These are phyloP conservation scores for Nitzschia sp. DNA, from an alignment of 108 stramenopile genomes.

Conservation along the genomic window DNA sequence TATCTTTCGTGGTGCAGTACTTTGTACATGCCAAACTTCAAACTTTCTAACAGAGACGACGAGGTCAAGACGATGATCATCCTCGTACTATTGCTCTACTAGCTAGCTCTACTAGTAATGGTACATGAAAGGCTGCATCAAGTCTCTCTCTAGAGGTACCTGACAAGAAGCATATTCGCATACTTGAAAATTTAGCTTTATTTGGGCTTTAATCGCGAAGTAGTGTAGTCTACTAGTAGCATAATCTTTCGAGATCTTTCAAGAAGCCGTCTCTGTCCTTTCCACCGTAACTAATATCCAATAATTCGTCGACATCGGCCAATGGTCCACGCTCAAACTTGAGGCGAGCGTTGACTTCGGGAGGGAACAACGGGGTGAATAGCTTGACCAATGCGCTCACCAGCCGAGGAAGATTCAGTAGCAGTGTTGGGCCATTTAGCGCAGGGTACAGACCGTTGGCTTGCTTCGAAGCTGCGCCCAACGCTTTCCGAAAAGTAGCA, in stretches of 20 bases:
- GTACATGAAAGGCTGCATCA: too few relatives aligned
- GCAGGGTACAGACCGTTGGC: constrained; percentile 66
- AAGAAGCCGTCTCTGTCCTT: constrained; percentile 50
- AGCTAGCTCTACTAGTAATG: too few relatives aligned
- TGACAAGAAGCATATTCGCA: too few relatives aligned
- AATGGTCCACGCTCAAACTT: constrained; percentile 71
- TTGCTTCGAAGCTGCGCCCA: constrained; percentile 62
- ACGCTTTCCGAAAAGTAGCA: constrained; percentile 59
- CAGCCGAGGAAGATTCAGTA: constrained; percentile 74
- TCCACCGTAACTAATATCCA: constrained; percentile 47
- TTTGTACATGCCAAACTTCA: too few relatives aligned
- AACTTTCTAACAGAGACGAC: too few relatives aligned
- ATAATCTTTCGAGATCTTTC: constrained; percentile 52
- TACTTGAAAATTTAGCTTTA: too few relatives aligned
- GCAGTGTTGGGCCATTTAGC: constrained; percentile 65
- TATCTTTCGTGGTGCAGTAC: too few relatives aligned
- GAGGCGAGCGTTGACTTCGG: constrained; percentile 54
- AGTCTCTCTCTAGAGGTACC: too few relatives aligned
- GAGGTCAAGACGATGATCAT: too few relatives aligned
- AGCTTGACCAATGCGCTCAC: constrained; percentile 68
- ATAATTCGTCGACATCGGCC: constrained; percentile 52
- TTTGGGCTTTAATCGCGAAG: too few relatives aligned
- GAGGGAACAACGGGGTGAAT: constrained; percentile 83
- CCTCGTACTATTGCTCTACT: too few relatives aligned
- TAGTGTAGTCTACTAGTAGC: too few relatives aligned